phyloP scores from a whole-genome alignment of 1,284 basidiomycete species.

The Papiliotrema nemorosa region DNA sequence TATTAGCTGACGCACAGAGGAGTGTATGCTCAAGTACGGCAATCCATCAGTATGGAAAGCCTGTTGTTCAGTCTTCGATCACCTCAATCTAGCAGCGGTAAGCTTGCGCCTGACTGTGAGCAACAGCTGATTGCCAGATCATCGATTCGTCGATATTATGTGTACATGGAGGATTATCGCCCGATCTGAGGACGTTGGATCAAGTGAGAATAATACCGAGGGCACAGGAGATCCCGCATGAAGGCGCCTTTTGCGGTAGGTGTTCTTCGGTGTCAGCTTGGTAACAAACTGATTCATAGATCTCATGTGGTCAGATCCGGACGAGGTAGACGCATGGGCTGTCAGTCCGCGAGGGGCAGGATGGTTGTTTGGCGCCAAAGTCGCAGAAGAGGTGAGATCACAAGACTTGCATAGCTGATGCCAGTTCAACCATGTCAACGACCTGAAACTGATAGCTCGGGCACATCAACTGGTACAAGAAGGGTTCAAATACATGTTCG shows the following conservation, averaged over 20 bases:
- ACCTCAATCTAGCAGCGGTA: conserved; percentile 86
- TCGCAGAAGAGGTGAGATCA: conserved; percentile 70
- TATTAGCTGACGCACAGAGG: conserved; percentile 58
- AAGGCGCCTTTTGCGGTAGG: conserved; percentile 93
- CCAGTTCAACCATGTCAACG: conserved; percentile 90
- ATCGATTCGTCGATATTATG: conserved; percentile 88
- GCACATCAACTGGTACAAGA: conserved; percentile 96
- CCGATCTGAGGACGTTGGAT: conserved; percentile 86
- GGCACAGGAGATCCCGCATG: conserved; percentile 93
- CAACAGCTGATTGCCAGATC: conserved; percentile 57
- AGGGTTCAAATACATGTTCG: conserved; percentile 98
- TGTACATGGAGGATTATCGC: conserved; percentile 88
- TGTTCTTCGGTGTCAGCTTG: conserved; percentile 4
- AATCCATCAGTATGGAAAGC: conserved; percentile 92
- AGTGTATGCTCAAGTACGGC: conserved; percentile 95
- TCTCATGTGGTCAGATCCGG: conserved; percentile 97
- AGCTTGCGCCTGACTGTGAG: conserved; percentile 37
- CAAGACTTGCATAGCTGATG: neutral
- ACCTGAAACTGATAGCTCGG: conserved; percentile 75
- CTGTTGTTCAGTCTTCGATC: conserved; percentile 93
- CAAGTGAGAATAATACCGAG: conserved; percentile 86
- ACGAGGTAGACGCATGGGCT: conserved; percentile 93
- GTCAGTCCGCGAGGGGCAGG: conserved; percentile 92
- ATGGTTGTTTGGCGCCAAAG: conserved; percentile 87
- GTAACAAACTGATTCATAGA: conserved; percentile 53